Evolutionary conservation across 257 asterid genomes (phyloP).

Genomic region (Primulina tabacum): DNA sequence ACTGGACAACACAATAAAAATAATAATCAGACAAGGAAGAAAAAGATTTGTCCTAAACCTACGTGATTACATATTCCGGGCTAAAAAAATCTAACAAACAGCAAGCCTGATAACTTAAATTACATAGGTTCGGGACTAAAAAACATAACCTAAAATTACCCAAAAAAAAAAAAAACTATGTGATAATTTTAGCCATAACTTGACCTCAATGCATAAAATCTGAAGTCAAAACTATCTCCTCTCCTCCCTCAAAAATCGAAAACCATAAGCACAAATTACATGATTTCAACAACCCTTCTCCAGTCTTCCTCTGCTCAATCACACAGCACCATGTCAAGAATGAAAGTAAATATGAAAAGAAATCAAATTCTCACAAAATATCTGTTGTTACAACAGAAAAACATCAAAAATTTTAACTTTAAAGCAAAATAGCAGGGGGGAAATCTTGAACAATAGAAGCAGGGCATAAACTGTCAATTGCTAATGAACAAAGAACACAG

Average conservation of each 20-base stretch:
- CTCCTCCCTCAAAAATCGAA: conserved; percentile 12
- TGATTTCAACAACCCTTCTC: conserved; percentile 12
- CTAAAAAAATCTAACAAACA: conserved; percentile 4
- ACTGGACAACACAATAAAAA: conserved; percentile 42
- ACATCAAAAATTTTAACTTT: conserved; percentile 16
- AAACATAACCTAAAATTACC: background rate
- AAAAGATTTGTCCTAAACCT: conserved; percentile 7
- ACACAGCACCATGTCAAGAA: conserved; percentile 13
- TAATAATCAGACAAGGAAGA: background rate
- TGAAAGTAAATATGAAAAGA: background rate
- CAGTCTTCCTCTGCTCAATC: conserved; percentile 17
- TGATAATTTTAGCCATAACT: conserved; percentile 7
- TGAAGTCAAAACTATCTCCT: conserved; percentile 21
- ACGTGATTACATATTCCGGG: background rate
- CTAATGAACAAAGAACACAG: conserved; percentile 5
- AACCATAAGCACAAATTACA: conserved; percentile 2
- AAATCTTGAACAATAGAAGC: background rate
- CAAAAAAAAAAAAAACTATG: background rate
- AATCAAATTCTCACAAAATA: conserved; percentile 20
- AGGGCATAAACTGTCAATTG: conserved; percentile 13
- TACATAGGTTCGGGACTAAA: background rate
- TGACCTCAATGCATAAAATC: conserved; percentile 26
- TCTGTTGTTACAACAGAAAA: conserved; percentile 20
- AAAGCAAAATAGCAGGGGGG: conserved; percentile 7
- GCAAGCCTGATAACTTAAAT: background rate